phyloP scores from a whole-genome alignment of 169 alveolate genomes.

The Ichthyophthirius multifiliis region DNA sequence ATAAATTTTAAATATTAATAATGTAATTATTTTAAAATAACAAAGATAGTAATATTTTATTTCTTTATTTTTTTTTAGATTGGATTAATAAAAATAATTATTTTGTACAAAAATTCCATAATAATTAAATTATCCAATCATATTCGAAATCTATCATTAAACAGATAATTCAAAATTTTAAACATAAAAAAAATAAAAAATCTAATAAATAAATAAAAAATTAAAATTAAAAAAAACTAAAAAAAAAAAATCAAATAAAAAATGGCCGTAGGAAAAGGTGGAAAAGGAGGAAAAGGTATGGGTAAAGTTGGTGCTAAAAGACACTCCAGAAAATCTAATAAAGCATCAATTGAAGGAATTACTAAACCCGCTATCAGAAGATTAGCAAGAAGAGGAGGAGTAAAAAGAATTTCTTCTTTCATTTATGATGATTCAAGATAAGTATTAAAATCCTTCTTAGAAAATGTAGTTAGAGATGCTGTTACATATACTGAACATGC shows the following conservation, averaged over 20 bases:
- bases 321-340: slow-evolving; percentile 93
- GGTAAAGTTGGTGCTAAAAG: slow-evolving; percentile 99
- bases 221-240: background rate
- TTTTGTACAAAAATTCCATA: no score
- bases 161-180: background rate
- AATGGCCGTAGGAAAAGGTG: slow-evolving; percentile 93
- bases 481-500: slow-evolving; percentile 99
- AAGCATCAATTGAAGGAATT: slow-evolving; percentile 98
- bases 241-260: background rate
- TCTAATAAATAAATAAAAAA: no score
- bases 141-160: background rate
- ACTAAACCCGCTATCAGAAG: slow-evolving; percentile 99
- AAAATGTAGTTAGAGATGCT: slow-evolving; percentile 98
- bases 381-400: slow-evolving; percentile 99
- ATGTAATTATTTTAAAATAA: no score
- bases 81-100: no score
- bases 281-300: slow-evolving; percentile 99
- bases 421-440: slow-evolving; percentile 99
- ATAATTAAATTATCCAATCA: slow-evolving; percentile 13
- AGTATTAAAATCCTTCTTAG: slow-evolving; percentile 97
- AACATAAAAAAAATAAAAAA: background rate
- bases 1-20: no score
- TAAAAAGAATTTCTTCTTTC: slow-evolving; percentile 98
- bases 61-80: no score
- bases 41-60: no score